Evolutionary conservation across 2,329 filamentous ascomycete genomes (phyloP).

Genomic region (Apiospora arundinis): DNA sequence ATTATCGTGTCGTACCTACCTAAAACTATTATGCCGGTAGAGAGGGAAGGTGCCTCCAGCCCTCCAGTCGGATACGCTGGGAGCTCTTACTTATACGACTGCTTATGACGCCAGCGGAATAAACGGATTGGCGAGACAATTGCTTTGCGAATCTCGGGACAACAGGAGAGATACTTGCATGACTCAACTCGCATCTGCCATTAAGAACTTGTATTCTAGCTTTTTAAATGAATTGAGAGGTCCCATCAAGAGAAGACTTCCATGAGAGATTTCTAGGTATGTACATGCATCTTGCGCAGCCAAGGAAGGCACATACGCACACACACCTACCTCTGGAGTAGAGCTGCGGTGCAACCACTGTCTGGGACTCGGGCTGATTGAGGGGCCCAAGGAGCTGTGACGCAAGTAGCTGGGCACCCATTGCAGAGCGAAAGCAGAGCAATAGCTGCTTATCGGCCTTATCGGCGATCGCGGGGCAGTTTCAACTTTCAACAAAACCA

Average conservation of each 20-base stretch:
- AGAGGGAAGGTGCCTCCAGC: not conserved
- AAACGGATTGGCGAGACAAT: not conserved
- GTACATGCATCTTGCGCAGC: not conserved
- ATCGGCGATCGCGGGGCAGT: slow-evolving; percentile 16
- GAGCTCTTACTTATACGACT: not conserved
- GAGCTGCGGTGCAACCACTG: slow-evolving; percentile 5
- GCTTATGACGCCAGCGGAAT: slow-evolving; percentile 1
- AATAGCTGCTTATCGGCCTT: slow-evolving; percentile 17
- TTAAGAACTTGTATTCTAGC: not conserved
- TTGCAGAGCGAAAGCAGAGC: not conserved
- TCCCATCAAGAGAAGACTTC: not conserved
- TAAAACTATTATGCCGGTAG: slow-evolving; percentile 3
- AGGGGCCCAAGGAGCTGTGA: slow-evolving; percentile 14
- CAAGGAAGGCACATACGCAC: not conserved
- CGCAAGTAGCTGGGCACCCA: slow-evolving; percentile 7
- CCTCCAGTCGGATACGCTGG: slow-evolving; percentile 4
- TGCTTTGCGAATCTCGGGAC: slow-evolving; percentile 1
- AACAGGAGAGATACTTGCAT: not conserved
- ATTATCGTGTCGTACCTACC: slow-evolving; percentile 17
- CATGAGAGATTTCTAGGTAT: not conserved
- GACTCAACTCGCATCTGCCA: not conserved
- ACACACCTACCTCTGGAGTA: not conserved
- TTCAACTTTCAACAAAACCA: slow-evolving; percentile 18
- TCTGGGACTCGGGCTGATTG: slow-evolving; percentile 7
- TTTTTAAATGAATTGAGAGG: not conserved